phyloP scores from a whole-genome alignment of 1,284 basidiomycete species.

The Fomitopsis pinicola region DNA sequence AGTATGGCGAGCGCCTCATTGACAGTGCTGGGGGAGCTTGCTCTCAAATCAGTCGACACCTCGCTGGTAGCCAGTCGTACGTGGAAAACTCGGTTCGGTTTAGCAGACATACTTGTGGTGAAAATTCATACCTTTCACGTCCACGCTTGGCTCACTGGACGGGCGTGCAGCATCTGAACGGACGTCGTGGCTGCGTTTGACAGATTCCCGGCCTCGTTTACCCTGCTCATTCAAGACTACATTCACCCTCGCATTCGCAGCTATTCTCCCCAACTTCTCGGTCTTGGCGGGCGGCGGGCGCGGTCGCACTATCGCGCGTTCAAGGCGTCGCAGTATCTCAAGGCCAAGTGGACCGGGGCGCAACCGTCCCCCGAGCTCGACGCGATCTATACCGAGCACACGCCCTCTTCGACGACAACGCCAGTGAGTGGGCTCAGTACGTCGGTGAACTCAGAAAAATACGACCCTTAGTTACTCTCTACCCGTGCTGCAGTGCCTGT shows the following conservation, averaged over 20 bases:
- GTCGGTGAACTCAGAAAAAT: not conserved
- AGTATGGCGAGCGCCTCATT: constrained; percentile 59
- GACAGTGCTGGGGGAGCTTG: constrained; percentile 72
- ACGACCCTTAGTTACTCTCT: constrained; percentile 34
- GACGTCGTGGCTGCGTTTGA: not conserved
- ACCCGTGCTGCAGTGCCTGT: constrained; percentile 47
- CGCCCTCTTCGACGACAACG: constrained; percentile 12
- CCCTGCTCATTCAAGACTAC: constrained; percentile 28
- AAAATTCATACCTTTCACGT: not conserved
- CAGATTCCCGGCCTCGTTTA: constrained; percentile 63
- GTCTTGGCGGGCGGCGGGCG: constrained; percentile 77
- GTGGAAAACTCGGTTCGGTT: constrained; percentile 11
- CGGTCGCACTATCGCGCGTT: constrained; percentile 78
- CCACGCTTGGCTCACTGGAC: not conserved
- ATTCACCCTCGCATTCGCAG: constrained; percentile 29
- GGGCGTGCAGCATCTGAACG: not conserved
- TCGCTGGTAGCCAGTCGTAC: constrained; percentile 48
- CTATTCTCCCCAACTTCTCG: constrained; percentile 76
- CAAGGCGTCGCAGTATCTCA: constrained; percentile 65
- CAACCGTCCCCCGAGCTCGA: constrained; percentile 53
- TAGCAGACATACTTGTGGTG: constrained; percentile 16
- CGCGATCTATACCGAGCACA: constrained; percentile 44
- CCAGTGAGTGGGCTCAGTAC: not conserved
- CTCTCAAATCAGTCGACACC: constrained; percentile 65
- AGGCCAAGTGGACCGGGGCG: constrained; percentile 49